Conservation (phyloP, 2,329 filamentous ascomycete genomes). For the Phaeosphaeria sp. region DNA sequence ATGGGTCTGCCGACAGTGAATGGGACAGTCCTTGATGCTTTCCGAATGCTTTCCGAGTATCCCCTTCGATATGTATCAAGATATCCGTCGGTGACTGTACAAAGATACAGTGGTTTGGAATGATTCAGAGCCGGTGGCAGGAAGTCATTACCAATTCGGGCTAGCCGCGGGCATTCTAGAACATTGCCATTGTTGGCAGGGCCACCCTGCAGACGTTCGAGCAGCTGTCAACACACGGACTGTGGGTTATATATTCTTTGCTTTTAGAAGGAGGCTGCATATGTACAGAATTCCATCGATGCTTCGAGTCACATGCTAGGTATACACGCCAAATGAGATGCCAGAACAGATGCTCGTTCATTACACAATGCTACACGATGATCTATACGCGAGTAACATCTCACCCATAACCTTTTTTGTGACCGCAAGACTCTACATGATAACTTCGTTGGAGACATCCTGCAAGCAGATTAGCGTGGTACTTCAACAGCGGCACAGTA, state of each 20-base stretch:
- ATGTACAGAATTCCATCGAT: not conserved
- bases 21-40: not conserved
- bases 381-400: not conserved
- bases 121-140: not conserved
- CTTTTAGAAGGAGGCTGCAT: not conserved
- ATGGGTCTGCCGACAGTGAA: not conserved
- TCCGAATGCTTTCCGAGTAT: not conserved
- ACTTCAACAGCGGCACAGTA: not conserved
- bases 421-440: constrained; percentile 71
- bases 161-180: constrained; percentile 12
- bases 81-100: not conserved
- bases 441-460: constrained; percentile 86
- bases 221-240: not conserved
- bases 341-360: constrained; percentile 1
- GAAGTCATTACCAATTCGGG: constrained; percentile 12
- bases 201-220: not conserved
- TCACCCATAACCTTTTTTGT: not conserved
- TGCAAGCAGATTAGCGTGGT: constrained; percentile 43
- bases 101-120: not conserved
- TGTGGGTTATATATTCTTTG: not conserved
- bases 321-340: not conserved
- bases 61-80: not conserved
- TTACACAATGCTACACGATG: constrained; percentile 3
- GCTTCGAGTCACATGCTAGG: not conserved
- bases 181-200: not conserved